These are phyloP conservation scores for Arxiozyma slooffiae DNA, from an alignment of 1,139 yeast species.

Conservation along the genomic window DNA sequence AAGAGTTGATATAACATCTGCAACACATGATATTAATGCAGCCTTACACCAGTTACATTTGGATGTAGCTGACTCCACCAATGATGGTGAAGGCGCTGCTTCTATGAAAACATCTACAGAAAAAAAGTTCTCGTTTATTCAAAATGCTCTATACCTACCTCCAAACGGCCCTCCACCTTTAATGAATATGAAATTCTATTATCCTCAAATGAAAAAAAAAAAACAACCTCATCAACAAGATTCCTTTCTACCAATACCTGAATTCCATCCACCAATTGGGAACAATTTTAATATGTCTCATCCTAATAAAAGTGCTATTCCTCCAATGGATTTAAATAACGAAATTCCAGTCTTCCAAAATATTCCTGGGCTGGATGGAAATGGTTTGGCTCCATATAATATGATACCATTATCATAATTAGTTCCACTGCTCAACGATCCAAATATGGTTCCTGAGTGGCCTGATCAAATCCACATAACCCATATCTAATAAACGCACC, in stretches of 20 bases:
- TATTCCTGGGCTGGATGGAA: constrained; percentile 8
- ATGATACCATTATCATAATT: constrained; percentile 3
- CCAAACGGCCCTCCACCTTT: constrained; percentile 18
- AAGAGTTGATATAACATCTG: constrained; percentile 19
- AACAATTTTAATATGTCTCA: neutral
- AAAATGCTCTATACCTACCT: neutral
- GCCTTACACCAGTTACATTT: constrained; percentile 28
- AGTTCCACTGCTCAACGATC: constrained; percentile 2
- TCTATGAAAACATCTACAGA: neutral
- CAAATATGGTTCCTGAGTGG: constrained; percentile 14
- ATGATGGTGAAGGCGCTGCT: too few species aligned
- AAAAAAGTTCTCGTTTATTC: neutral
- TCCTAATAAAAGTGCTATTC: neutral
- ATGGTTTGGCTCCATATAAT: constrained; percentile 1
- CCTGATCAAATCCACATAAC: constrained; percentile 1
- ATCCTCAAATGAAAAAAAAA: constrained; percentile 30
- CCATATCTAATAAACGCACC: neutral
- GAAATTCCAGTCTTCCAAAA: constrained; percentile 15
- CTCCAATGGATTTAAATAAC: constrained; percentile 5
- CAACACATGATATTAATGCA: constrained; percentile 14
- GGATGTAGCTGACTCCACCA: constrained; percentile 1
- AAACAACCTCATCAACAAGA: constrained; percentile 19
- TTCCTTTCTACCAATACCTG: constrained; percentile 13
- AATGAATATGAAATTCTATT: constrained; percentile 28
- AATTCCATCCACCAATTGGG: constrained; percentile 12